Evolutionary conservation across 2,329 filamentous ascomycete genomes (phyloP).

Genomic region (Dothiorella sarmentorum): DNA sequence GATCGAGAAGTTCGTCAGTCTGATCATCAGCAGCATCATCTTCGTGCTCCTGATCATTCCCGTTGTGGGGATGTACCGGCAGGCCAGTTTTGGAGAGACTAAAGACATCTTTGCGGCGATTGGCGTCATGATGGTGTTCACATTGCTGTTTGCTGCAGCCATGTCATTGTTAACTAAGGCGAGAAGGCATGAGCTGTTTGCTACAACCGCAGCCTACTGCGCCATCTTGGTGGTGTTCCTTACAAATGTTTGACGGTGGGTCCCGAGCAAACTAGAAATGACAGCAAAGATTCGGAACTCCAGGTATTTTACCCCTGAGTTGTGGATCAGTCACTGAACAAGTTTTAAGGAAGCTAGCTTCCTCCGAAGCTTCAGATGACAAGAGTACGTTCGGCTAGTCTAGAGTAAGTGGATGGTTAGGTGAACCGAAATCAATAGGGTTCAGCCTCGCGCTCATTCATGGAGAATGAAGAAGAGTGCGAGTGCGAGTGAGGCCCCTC

Average conservation of each 20-base stretch:
- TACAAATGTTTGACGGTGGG: slow-evolving; percentile 33
- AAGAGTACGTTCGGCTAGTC: too few relatives aligned
- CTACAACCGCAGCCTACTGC: slow-evolving; percentile 39
- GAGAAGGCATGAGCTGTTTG: slow-evolving; percentile 37
- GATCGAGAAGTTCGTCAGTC: slow-evolving; percentile 29
- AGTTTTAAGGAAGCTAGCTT: too few relatives aligned
- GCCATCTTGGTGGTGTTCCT: slow-evolving; percentile 41
- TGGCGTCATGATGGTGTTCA: slow-evolving; percentile 31
- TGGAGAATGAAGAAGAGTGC: too few relatives aligned
- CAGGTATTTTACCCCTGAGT: too few relatives aligned
- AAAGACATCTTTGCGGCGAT: slow-evolving; percentile 27
- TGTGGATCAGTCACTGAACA: too few relatives aligned
- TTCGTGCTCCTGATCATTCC: slow-evolving; percentile 31
- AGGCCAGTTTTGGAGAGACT: slow-evolving; percentile 18
- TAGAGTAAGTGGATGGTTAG: too few relatives aligned
- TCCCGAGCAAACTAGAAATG: too few relatives aligned
- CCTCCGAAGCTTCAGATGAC: too few relatives aligned
- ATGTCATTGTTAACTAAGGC: slow-evolving; percentile 38
- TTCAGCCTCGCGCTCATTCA: too few relatives aligned
- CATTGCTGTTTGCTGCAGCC: slow-evolving; percentile 34
- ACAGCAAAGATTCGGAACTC: too few relatives aligned
- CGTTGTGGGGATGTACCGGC: slow-evolving; percentile 29
- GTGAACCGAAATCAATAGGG: too few relatives aligned
- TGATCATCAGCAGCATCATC: slow-evolving; percentile 31
- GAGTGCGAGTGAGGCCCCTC: too few relatives aligned